Base-by-base conservation (phyloP, 371 early-diverging fungal genomes). In the Lichtheimia corymbifera region DNA sequence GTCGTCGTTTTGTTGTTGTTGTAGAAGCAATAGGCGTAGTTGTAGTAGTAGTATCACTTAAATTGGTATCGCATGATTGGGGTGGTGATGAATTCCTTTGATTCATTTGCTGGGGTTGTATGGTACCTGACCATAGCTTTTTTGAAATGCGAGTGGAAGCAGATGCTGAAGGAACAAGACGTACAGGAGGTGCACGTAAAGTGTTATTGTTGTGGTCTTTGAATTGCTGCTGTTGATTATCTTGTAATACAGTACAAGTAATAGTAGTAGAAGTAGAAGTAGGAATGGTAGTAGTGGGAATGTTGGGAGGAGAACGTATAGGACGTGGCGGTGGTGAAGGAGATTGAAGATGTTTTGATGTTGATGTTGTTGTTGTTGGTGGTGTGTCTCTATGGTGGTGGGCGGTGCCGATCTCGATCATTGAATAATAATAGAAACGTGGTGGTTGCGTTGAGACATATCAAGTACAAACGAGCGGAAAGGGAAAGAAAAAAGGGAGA, bases 401-500 rank as follows among this genome's bases (percentile, higher is more conserved):
- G 22, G 17, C 47, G 6, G 47, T 47, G 47, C 47, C 22, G 22
- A 47, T 47, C 22, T 47, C 47, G 47, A 47, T 47, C 47, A 47
- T 47, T 47, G 47, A 47, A 47, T 51, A 27, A 27, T 24, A 45
- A 22, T 47, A 47, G 9, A 47, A n/a, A n/a, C 22, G 47, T 47
- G n/a, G 17, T 47, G 22, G 17, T 47, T 18, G 47, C 51, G 7
- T 51, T 51, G 51, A 27, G 25, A 25, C 51, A 51, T 51, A 51
- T 22, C 51, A 54, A 25, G 54, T 18, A 20, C 27, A 35, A 54
- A 53, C 13, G 54, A 40, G 40, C 12, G 20, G 54, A 4, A 35
- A 54, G 28, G 54, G 54, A 54, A 54, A 54, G 54, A 28, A 40
- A 54, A 54, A 27, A 40, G 54, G 40, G 40, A 27, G 17, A 40